Base-by-base conservation (phyloP, 208 protist species). In the Leishmania amazonensis region DNA sequence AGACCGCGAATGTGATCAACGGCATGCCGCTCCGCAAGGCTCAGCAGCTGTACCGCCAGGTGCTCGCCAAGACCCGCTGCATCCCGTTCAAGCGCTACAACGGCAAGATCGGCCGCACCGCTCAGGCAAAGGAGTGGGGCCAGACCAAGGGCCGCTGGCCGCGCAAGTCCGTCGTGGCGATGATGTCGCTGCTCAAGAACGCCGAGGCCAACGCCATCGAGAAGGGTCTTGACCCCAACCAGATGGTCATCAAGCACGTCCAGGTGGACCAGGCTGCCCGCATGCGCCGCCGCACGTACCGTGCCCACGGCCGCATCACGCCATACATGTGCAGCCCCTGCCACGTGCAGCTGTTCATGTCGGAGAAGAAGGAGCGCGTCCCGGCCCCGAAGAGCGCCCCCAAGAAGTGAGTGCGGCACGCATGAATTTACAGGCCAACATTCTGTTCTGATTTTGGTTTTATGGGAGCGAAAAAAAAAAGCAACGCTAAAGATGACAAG, bases 81-180 rank as follows among this genome's bases (percentile, higher is more conserved):
- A 97, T 99, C 88, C 98, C 98, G 49, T 99, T 99, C 94, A 96
- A 92, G 85, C 92, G 96, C 77, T 98, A 98, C 93, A 97, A 94
- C 84, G 93, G 95, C 81, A 98, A 98, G 90, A 96, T 85, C 76
- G 97, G 97, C 85, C 92, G 96, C 84, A 97, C 96, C 42, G 96
- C 87, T 31, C 96, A 99, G 91, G 94, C 93, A 53, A 98, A 99
- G 89, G 95, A 97, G 84, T 97, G 91, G 90, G 94, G 94, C 15
- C 92, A 97, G 87, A 97, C 94, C 79, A 96, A 98, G 87, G 96
- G 98, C 71, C 91, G 97, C 85, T 99, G 96, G 94, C 98, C 98
- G 80, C 93, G 92, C 80, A 99, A 99, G 93, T 98, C 95, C n/a
- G 93, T 98, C 68, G 90, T 96, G 24, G 89, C 93, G 64, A 93